These are phyloP conservation scores for Ganoderma boninense DNA, from an alignment of 1,284 basidiomycete genomes.

Conservation along the genomic window DNA sequence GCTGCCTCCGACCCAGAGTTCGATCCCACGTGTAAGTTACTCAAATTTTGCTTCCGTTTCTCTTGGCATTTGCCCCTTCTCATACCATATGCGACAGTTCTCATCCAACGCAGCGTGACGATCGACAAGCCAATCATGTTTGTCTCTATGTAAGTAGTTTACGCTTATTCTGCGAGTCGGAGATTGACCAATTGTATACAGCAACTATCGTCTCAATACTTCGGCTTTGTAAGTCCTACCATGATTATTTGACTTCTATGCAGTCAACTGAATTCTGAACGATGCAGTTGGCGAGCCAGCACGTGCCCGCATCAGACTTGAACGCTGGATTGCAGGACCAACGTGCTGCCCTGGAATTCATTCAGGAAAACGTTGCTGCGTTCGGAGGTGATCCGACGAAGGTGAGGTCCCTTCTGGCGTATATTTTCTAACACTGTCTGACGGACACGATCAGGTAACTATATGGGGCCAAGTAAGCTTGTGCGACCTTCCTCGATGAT, in stretches of 20 bases:
- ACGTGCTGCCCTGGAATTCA: conserved; percentile 60
- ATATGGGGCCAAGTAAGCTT: conserved; percentile 63
- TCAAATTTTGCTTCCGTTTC: neutral
- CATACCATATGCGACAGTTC: conserved; percentile 43
- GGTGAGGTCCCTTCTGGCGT: conserved; percentile 40
- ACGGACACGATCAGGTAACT: conserved; percentile 52
- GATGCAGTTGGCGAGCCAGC: conserved; percentile 48
- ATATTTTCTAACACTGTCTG: neutral
- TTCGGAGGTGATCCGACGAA: conserved; percentile 74
- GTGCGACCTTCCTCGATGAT: neutral
- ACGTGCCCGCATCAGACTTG: conserved; percentile 57
- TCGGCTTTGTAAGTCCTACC: conserved; percentile 58
- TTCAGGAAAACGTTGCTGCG: conserved; percentile 65
- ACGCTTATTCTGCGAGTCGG: neutral
- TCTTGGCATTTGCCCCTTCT: neutral
- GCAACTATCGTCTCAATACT: conserved; percentile 66
- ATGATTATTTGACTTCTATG: neutral
- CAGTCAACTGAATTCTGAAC: neutral
- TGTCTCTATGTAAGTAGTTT: conserved; percentile 55
- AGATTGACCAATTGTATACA: conserved; percentile 32
- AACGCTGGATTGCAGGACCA: conserved; percentile 68
- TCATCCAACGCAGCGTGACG: conserved; percentile 56
- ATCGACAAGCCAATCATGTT: conserved; percentile 62
- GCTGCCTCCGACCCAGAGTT: conserved; percentile 50
- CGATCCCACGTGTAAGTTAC: conserved; percentile 55